Conservation (phyloP, 2,329 filamentous ascomycete genomes). For the Tolypocladium amazonense region DNA sequence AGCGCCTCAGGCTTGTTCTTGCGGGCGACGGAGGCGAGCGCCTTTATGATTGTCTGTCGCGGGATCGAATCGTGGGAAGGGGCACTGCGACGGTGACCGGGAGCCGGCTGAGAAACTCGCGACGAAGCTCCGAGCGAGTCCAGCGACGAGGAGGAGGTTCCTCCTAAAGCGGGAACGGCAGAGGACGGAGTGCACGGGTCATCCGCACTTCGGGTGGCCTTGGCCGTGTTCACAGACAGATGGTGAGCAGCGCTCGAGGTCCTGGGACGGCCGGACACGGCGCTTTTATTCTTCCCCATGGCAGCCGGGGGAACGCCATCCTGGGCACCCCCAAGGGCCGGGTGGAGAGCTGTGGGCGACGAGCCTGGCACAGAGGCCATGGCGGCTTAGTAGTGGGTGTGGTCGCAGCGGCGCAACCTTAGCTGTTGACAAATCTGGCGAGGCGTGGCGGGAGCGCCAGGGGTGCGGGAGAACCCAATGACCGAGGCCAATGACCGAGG, state of each 20-base stretch:
- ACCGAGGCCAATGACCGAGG: conserved; percentile 16
- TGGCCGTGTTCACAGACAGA: conserved; percentile 11
- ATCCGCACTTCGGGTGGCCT: conserved; percentile 8
- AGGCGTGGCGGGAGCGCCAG: conserved; percentile 2
- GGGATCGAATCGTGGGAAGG: conserved; percentile 56
- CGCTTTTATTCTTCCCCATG: conserved; percentile 3
- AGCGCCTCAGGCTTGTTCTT: conserved; percentile 53
- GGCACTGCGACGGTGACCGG: conserved; percentile 33
- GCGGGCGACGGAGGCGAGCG: conserved; percentile 56
- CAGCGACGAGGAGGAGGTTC: conserved; percentile 5
- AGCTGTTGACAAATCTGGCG: not conserved
- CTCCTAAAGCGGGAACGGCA: conserved; percentile 15
- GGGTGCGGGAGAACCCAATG: conserved; percentile 5
- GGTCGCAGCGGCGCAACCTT: not conserved
- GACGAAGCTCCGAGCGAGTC: not conserved
- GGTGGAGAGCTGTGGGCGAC: conserved; percentile 40
- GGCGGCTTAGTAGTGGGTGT: conserved; percentile 6
- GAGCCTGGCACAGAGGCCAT: conserved; percentile 23
- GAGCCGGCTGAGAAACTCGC: not conserved
- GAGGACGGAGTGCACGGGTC: conserved; percentile 9
- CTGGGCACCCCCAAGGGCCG: conserved; percentile 30
- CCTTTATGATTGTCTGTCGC: conserved; percentile 74
- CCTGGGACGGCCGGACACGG: conserved; percentile 8
- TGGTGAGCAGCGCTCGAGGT: conserved; percentile 6
- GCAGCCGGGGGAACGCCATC: conserved; percentile 6